Percentiles rank a stretch among this genome's conserved stretches.
Conservation (phyloP, 345 rosid genomes). For the Eutrema heterophyllum region DNA sequence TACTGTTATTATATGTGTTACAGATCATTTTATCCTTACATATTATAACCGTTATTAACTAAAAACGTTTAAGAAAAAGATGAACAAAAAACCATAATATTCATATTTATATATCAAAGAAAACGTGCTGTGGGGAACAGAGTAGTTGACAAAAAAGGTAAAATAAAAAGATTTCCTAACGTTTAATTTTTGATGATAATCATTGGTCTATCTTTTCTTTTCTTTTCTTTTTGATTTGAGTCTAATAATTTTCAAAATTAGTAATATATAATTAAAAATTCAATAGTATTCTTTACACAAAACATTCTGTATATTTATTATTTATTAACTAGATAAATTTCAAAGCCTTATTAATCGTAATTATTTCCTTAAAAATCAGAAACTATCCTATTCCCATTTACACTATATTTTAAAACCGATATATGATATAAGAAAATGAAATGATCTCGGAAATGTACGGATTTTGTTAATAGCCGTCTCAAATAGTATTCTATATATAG, state of each 20-base stretch:
- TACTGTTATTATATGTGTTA: too few species aligned
- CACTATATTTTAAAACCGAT: not conserved
- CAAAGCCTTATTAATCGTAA: not conserved
- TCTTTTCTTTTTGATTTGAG: not conserved
- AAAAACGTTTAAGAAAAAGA: not conserved
- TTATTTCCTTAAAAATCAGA: not conserved
- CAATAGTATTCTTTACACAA: not conserved
- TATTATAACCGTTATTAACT: too few species aligned
- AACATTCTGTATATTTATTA: not conserved
- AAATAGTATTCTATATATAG: not conserved
- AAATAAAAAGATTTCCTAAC: not conserved
- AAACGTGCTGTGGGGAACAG: not conserved
- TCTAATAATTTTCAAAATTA: not conserved
- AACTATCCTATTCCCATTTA: not conserved
- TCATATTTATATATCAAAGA: not conserved
- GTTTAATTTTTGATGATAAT: not conserved
- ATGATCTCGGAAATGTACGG: not conserved
- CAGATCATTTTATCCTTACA: too few species aligned
- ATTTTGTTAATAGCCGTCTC: slow-evolving; percentile 16
- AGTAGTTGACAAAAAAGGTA: not conserved
- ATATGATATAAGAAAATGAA: not conserved
- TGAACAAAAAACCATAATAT: not conserved
- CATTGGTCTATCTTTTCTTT: not conserved
- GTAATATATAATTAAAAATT: not conserved
- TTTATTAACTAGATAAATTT: not conserved